A percentile compares a stretch with the other conserved stretches of the same genome.
Evolutionary conservation across 495 filamentous ascomycete genomes (phyloP).

Genomic region (Talaromyces thailandensis): DNA sequence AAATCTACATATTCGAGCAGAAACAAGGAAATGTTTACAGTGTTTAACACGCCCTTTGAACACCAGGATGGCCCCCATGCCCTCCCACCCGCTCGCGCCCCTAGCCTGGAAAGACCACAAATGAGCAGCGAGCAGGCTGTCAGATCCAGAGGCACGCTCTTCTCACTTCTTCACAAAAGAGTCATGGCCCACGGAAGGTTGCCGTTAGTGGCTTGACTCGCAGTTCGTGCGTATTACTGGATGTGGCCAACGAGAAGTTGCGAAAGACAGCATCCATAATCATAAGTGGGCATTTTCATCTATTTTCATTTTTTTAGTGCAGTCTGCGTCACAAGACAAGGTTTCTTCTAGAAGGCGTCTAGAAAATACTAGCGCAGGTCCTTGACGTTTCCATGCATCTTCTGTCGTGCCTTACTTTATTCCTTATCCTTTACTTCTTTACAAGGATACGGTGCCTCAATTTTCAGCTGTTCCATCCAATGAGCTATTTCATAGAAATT

Average conservation of each 20-base stretch:
- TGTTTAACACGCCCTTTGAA: neutral
- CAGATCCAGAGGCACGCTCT: neutral
- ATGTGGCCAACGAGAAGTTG: neutral
- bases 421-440: neutral
- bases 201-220: neutral
- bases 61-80: neutral
- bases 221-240: neutral
- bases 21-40: neutral
- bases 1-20: neutral
- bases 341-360: slow-evolving; percentile 1
- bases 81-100: neutral
- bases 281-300: neutral
- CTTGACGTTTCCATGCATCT: neutral
- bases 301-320: neutral
- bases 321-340: neutral
- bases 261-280: neutral
- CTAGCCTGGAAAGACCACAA: neutral
- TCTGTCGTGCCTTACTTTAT: neutral
- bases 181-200: neutral
- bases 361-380: slow-evolving; percentile 1
- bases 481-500: neutral
- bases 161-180: neutral
- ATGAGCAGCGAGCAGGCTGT: neutral
- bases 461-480: neutral
- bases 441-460: neutral